Base-by-base conservation (phyloP, 495 filamentous ascomycete species). In the Tuber microsphaerosporum region DNA sequence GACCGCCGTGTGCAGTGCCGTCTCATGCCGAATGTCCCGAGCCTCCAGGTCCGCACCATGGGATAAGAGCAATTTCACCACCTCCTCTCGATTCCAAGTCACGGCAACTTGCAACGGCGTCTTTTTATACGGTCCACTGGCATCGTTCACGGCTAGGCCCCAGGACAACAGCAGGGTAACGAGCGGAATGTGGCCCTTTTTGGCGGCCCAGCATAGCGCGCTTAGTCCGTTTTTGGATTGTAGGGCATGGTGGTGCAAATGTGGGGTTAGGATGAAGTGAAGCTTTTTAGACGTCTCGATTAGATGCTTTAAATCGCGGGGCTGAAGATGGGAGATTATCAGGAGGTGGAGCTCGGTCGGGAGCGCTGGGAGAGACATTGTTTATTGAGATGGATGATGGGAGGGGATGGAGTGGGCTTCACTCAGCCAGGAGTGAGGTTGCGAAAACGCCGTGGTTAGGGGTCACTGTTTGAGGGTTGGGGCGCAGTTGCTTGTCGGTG, bases 1-100 rank as follows among this genome's bases (percentile, higher is more conserved):
- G n/a, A 76, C 81, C 12, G 83, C 80, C 2, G 74, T 12, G 48
- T 81, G 81, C 5, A 86, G 39, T 4, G 84, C 74, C 22, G 84
- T 85, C 2, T 70, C 48, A 1, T 78, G 81, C 39, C 69, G 46
- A 42, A n/a, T 37, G 34, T 42, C 20, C 34, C 45, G 56, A 0
- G 73, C 69, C n/a, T 80, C 71, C 19, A 81, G 2, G 48, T 69
- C 34, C 9, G 79, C 79, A 44, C 65, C 72, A 12, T 76, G 71
- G 8, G 69, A 34, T 41, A 81, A 69, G 16, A 75, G 61, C 2
- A 76, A 14, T 45, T 26, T 48, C 14, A 71, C 41, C 9, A 71
- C 71, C 1, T 20, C 42, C 7, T 73, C 34, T 19, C 56, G 56
- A 34, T 34, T 65, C 56, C 56, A 65, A 34, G 56, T 65, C 12